phyloP scores from a whole-genome alignment of 2,329 filamentous ascomycete species.

The Trematosphaeria pertusa region DNA sequence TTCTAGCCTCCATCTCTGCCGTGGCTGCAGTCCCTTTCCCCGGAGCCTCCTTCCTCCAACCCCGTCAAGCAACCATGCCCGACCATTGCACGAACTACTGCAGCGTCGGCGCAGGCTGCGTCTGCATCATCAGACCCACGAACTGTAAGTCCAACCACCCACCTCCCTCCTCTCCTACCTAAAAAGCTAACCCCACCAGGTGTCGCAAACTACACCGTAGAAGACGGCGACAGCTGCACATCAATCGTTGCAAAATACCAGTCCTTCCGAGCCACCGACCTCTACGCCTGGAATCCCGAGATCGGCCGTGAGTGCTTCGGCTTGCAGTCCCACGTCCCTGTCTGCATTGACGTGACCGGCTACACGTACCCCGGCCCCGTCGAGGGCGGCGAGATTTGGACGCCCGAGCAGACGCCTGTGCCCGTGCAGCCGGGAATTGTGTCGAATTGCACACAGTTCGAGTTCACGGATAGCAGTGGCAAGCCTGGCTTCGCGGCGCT shows the following conservation, averaged over 20 bases:
- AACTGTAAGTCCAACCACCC: slow-evolving; percentile 21
- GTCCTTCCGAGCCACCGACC: slow-evolving; percentile 44
- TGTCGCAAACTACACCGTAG: slow-evolving; percentile 31
- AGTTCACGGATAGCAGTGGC: slow-evolving; percentile 26
- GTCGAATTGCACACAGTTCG: slow-evolving; percentile 34
- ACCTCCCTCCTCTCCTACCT: background rate
- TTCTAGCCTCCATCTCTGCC: slow-evolving; percentile 18
- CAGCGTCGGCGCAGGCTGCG: slow-evolving; percentile 26
- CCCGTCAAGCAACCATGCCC: slow-evolving; percentile 21
- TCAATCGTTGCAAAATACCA: slow-evolving; percentile 37
- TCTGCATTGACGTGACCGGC: slow-evolving; percentile 38
- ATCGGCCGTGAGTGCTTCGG: slow-evolving; percentile 35
- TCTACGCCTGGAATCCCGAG: slow-evolving; percentile 46
- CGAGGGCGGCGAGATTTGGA: slow-evolving; percentile 25
- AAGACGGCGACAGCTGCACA: slow-evolving; percentile 39
- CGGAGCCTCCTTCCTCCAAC: slow-evolving; percentile 7
- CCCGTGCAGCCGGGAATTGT: slow-evolving; percentile 41
- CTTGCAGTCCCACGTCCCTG: slow-evolving; percentile 40
- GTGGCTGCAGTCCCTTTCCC: slow-evolving; percentile 11
- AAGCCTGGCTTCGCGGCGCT: slow-evolving; percentile 15
- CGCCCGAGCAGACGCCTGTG: slow-evolving; percentile 28
- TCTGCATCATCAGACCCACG: slow-evolving; percentile 28
- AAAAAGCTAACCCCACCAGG: slow-evolving; percentile 10
- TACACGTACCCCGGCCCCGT: slow-evolving; percentile 30
- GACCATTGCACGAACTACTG: slow-evolving; percentile 28